Base-by-base conservation (phyloP, 768 basidiomycete genomes). In the Lactarius hengduanensis region DNA sequence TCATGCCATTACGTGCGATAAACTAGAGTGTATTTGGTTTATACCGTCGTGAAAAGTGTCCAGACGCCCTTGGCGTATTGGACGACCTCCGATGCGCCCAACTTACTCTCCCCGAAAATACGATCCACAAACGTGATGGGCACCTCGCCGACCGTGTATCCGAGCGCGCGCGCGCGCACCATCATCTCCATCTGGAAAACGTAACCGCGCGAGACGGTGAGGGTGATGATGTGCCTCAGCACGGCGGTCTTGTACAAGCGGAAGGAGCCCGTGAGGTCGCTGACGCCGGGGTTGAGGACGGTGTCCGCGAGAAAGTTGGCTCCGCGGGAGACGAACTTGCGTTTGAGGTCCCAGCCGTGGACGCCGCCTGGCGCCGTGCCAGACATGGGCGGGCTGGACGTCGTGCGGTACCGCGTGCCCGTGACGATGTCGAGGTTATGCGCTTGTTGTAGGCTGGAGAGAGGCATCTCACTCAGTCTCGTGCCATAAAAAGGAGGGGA, bases 171-270 rank as follows among this genome's bases (percentile, higher is more conserved):
- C 5, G 94, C 94, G 1, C 94, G 85, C 22, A 94, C 94, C 84
- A 96, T 96, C 89, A 96, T 96, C 75, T 96, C 94, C 94, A 96
- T 96, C 81, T 96, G 94, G 80, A 96, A 96, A 36, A 96, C 94
- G 72, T 96, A 96, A 10, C 94, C 94, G 70, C 91, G 91, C 2
- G 93, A 94, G 67, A 88, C 83, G 2, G 91, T 94, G 70, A 88
- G 83, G 5, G 88, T 85, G 71, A 96, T 96, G 73, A 96, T 90
- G 70, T 93, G 87, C 57, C 83, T 84, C 62, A 96, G 80, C 8
- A 91, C 94, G 0, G 82, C 81, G 13, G 86, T 75, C 45, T 91
- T 87, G 75, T 96, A 96, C 18, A 96, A 76, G 66, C 94, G 81
- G 78, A 96, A 96, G 67, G 90, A 92, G 8, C 94, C 94, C 9